Percentiles rank a stretch among this genome's conserved stretches.
phyloP scores from a whole-genome alignment of 1,139 yeast species.

The Geotrichum candidum region DNA sequence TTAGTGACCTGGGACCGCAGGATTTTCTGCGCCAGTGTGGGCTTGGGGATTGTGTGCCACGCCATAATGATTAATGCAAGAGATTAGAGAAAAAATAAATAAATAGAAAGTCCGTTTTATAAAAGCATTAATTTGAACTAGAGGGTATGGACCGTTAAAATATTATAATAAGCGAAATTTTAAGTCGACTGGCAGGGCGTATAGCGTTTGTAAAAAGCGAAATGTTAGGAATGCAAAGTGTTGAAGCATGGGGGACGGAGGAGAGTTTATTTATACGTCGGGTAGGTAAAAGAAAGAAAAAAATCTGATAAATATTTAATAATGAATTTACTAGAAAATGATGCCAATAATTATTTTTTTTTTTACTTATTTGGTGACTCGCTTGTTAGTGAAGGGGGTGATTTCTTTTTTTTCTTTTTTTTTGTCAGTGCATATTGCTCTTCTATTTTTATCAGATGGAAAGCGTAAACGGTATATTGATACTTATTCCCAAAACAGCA shows the following conservation, averaged over 20 bases:
- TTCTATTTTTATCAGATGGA: not conserved
- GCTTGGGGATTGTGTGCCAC: slow-evolving; percentile 4
- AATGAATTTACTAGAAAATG: too few species aligned
- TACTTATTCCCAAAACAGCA: not conserved
- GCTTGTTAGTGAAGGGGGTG: not conserved
- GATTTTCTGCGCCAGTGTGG: not conserved
- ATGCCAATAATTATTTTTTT: too few species aligned
- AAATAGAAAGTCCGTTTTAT: not conserved
- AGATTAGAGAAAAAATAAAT: not conserved
- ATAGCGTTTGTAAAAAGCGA: too few species aligned
- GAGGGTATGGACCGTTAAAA: too few species aligned
- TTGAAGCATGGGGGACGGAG: too few species aligned
- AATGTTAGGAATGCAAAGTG: too few species aligned
- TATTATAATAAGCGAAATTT: too few species aligned
- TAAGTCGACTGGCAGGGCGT: too few species aligned
- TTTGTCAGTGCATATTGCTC: not conserved
- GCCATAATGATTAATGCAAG: not conserved
- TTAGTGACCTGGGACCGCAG: not conserved
- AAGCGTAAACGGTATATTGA: not conserved
- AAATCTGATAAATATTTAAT: too few species aligned
- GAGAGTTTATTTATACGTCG: too few species aligned
- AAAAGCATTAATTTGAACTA: not conserved
- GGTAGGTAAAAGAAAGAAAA: too few species aligned
- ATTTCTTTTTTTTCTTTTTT: too few species aligned
- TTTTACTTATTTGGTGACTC: not conserved